Percentiles rank a stretch among this genome's conserved stretches.
Evolutionary conservation across 305 asterid species (phyloP).

Genomic region (Fraxinus baroniana): DNA sequence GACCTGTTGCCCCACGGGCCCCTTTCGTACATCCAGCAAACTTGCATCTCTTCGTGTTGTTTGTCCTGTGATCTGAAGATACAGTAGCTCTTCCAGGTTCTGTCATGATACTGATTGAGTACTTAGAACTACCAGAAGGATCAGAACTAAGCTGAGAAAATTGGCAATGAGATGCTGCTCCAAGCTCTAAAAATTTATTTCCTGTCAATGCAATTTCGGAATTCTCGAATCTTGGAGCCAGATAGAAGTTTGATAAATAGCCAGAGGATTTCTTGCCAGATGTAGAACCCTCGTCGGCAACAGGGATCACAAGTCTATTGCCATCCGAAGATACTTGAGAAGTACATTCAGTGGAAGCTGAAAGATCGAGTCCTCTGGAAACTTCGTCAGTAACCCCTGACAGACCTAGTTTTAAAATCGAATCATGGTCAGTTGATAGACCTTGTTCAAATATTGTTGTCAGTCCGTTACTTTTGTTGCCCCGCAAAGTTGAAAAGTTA

Average conservation of each 20-base stretch:
- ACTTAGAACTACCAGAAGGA: constrained; percentile 58
- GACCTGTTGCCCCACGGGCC: constrained; percentile 81
- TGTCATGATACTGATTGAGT: constrained; percentile 64
- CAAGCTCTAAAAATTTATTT: constrained; percentile 30
- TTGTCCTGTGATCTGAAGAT: constrained; percentile 49
- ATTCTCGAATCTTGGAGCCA: constrained; percentile 60
- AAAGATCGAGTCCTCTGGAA: constrained; percentile 47
- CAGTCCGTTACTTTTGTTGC: constrained; percentile 39
- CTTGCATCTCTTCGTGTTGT: constrained; percentile 66
- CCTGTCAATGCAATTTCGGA: constrained; percentile 18
- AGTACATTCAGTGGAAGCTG: constrained; percentile 41
- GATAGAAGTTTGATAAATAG: constrained; percentile 61
- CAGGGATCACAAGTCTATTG: constrained; percentile 33
- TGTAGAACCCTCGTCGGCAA: constrained; percentile 87
- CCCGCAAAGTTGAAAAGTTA: constrained; percentile 35
- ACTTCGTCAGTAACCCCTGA: constrained; percentile 53
- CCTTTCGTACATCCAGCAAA: constrained; percentile 70
- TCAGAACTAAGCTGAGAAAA: constrained; percentile 60
- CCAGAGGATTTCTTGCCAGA: constrained; percentile 90
- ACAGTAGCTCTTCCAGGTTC: constrained; percentile 54
- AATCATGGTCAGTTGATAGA: constrained; percentile 45
- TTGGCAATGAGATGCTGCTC: constrained; percentile 42
- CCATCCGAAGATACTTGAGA: constrained; percentile 30
- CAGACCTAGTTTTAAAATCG: constrained; percentile 69
- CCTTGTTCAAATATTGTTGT: constrained; percentile 22